Evolutionary conservation across 2,329 filamentous ascomycete species (phyloP).

Genomic region (Trichoderma breve): DNA sequence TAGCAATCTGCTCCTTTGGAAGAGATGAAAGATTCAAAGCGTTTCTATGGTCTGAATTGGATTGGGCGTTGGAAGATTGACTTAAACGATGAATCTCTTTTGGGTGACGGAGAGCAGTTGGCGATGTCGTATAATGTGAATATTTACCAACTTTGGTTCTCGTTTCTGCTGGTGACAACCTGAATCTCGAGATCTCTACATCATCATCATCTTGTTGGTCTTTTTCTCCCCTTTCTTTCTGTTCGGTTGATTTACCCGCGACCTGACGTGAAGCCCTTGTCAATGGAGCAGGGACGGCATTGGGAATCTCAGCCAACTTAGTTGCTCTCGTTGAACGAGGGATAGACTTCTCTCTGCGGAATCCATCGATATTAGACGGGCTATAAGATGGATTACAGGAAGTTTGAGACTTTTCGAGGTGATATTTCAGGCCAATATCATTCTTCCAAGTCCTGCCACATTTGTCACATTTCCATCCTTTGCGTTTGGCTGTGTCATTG

Average conservation of each 20-base stretch:
- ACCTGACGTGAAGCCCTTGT: neutral
- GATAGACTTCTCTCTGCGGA: constrained; percentile 22
- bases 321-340: neutral
- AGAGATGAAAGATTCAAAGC: neutral
- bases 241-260: neutral
- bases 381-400: constrained; percentile 49
- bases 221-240: neutral
- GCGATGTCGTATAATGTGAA: neutral
- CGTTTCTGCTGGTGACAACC: neutral
- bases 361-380: constrained; percentile 17
- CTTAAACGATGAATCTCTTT: neutral
- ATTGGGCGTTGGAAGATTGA: neutral
- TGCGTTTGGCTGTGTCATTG: constrained; percentile 22
- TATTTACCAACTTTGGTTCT: neutral
- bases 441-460: constrained; percentile 59
- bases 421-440: constrained; percentile 57
- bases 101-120: neutral
- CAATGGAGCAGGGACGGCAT: neutral
- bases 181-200: neutral
- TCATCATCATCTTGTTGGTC: neutral
- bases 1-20: neutral
- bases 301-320: neutral
- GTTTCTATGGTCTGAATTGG: neutral
- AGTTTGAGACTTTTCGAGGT: constrained; percentile 53
- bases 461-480: constrained; percentile 48